Conservation (phyloP, 129 eudicot species). For the Saposhnikovia divaricata region DNA sequence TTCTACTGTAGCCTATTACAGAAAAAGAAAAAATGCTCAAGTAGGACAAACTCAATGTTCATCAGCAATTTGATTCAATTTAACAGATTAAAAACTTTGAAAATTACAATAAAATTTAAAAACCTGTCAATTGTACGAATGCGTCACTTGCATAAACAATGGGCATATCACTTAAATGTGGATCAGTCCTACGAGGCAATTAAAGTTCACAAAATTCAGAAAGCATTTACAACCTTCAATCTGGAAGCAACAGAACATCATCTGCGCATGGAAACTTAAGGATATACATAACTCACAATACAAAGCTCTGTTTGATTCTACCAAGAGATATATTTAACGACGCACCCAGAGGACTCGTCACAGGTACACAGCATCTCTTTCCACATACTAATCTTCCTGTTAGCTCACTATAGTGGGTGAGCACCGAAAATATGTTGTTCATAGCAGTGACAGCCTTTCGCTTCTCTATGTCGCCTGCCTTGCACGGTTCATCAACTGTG, state of each 20-base stretch:
- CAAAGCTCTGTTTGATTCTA: conserved; percentile 99
- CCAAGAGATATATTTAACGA: conserved; percentile 77
- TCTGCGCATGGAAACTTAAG: conserved; percentile 12
- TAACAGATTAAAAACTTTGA: not conserved
- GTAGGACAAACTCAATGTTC: not conserved
- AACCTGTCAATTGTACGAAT: conserved; percentile 71
- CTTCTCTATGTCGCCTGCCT: conserved; percentile 74
- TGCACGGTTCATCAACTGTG: conserved; percentile 46
- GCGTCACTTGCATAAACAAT: conserved; percentile 90
- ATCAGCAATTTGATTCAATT: not conserved
- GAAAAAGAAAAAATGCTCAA: not conserved
- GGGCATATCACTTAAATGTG: conserved; percentile 54
- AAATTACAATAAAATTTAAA: not conserved
- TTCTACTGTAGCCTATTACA: conserved; percentile 57
- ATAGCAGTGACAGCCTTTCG: conserved; percentile 44
- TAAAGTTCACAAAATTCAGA: conserved; percentile 4
- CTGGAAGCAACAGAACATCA: conserved; percentile 7
- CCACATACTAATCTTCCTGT: conserved; percentile 61
- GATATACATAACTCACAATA: conserved; percentile 71
- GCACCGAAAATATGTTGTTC: conserved; percentile 60
- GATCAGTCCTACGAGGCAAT: conserved; percentile 56
- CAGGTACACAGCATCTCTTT: conserved; percentile 47
- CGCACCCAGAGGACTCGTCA: conserved; percentile 41
- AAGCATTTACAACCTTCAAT: conserved; percentile 9
- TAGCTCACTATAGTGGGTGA: conserved; percentile 68